A percentile compares a stretch with the other conserved stretches of the same genome.
These are phyloP conservation scores for Henningerozyma blattae DNA, from an alignment of 805 yeast genomes.

Conservation along the genomic window DNA sequence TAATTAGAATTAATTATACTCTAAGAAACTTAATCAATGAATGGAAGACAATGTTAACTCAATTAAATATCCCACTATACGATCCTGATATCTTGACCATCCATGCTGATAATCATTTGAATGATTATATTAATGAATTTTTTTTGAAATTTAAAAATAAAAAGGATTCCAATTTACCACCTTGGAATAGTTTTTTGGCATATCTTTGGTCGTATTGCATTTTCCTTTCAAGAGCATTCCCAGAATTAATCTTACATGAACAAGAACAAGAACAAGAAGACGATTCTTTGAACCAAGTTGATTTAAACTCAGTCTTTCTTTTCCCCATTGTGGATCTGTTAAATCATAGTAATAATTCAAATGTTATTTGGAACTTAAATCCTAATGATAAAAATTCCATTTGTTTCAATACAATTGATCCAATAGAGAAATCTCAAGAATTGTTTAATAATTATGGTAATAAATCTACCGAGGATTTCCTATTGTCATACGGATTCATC, in stretches of 20 bases:
- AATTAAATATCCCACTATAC: slow-evolving; percentile 3
- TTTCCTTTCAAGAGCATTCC: slow-evolving; percentile 71
- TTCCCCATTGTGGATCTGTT: slow-evolving; percentile 69
- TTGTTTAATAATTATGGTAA: slow-evolving; percentile 78
- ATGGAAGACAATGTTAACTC: slow-evolving; percentile 30
- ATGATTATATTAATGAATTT: slow-evolving; percentile 12
- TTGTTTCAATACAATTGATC: slow-evolving; percentile 23
- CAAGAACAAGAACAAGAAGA: slow-evolving; percentile 15
- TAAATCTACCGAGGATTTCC: slow-evolving; percentile 73
- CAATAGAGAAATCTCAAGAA: slow-evolving; percentile 30
- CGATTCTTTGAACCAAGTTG: slow-evolving; percentile 13
- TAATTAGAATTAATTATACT: slow-evolving; percentile 38
- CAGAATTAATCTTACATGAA: slow-evolving; percentile 43
- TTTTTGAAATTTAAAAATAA: neutral
- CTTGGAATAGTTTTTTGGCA: slow-evolving; percentile 54
- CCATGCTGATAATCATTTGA: slow-evolving; percentile 6
- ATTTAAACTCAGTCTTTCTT: slow-evolving; percentile 48
- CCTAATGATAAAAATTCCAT: slow-evolving; percentile 29
- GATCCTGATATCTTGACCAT: slow-evolving; percentile 1
- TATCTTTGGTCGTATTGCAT: slow-evolving; percentile 69
- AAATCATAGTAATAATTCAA: slow-evolving; percentile 53
- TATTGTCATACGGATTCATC: slow-evolving; percentile 76
- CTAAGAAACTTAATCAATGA: slow-evolving; percentile 39
- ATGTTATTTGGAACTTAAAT: slow-evolving; percentile 49
- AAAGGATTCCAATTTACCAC: slow-evolving; percentile 6